Percentiles rank a stretch among this genome's conserved stretches.
Conservation (phyloP, 306 rosid species). For the Spatholobus suberectus region DNA sequence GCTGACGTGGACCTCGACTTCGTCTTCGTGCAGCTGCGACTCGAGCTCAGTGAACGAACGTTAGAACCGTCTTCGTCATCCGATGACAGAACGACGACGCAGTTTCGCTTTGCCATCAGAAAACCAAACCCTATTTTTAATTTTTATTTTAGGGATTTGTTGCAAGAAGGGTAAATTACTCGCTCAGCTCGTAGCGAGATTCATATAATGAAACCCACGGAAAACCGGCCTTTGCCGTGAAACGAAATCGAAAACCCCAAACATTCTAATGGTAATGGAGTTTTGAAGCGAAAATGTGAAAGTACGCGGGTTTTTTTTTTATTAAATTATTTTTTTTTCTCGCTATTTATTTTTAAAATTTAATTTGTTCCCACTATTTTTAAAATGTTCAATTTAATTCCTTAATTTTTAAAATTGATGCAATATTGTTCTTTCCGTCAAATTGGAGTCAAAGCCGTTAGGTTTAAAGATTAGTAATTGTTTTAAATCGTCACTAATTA, state of each 20-base stretch:
- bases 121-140: neutral
- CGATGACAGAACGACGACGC: conserved; percentile 64
- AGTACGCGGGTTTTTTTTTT: neutral
- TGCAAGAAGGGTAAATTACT: neutral
- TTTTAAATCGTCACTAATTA: too few relatives aligned
- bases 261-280: neutral
- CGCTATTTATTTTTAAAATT: neutral
- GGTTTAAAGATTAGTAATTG: too few relatives aligned
- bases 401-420: too few relatives aligned
- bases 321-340: neutral
- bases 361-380: too few relatives aligned
- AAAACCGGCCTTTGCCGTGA: neutral
- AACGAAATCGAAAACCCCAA: conserved; percentile 23
- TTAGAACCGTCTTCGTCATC: conserved; percentile 59
- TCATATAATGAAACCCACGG: neutral
- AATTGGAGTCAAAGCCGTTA: too few relatives aligned
- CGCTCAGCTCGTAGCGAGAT: neutral
- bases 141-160: neutral
- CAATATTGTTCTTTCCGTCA: too few relatives aligned
- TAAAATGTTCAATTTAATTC: too few relatives aligned
- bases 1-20: conserved; percentile 49
- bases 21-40: conserved; percentile 41
- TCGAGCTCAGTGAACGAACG: conserved; percentile 48
- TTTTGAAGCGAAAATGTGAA: conserved; percentile 20
- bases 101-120: conserved; percentile 71